Percentiles rank a stretch among this genome's conserved stretches.
These are phyloP conservation scores for Mycena capillaripes DNA, from an alignment of 768 basidiomycete species.

Conservation along the genomic window DNA sequence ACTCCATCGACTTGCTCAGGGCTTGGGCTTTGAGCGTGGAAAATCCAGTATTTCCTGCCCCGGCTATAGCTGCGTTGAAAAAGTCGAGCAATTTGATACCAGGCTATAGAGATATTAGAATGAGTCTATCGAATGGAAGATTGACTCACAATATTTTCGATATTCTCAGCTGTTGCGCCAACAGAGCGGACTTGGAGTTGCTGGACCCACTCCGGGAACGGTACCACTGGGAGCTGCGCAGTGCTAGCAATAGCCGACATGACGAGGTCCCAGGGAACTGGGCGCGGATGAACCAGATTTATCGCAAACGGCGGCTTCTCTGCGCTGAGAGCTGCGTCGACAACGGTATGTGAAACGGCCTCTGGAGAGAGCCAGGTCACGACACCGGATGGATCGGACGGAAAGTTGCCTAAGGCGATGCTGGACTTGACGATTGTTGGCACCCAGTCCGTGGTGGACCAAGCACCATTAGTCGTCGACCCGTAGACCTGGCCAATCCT, in stretches of 20 bases:
- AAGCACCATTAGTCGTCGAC: slow-evolving; percentile 42
- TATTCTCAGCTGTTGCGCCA: slow-evolving; percentile 41
- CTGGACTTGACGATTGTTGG: slow-evolving; percentile 45
- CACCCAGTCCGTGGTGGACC: slow-evolving; percentile 50
- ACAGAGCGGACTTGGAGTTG: slow-evolving; percentile 42
- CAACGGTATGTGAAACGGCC: slow-evolving; percentile 47
- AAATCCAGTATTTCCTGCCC: not conserved
- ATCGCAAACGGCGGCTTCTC: slow-evolving; percentile 40
- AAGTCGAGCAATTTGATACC: slow-evolving; percentile 26
- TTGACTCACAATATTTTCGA: slow-evolving; percentile 48
- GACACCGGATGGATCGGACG: slow-evolving; percentile 32
- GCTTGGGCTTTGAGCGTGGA: slow-evolving; percentile 14
- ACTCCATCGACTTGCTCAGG: not conserved
- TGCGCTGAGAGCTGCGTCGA: slow-evolving; percentile 48
- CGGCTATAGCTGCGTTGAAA: slow-evolving; percentile 3
- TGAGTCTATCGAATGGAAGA: not conserved
- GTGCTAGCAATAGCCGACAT: slow-evolving; percentile 41
- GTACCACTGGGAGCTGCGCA: slow-evolving; percentile 38
- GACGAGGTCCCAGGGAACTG: slow-evolving; percentile 46
- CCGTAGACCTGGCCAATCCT: slow-evolving; percentile 42
- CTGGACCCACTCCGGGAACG: slow-evolving; percentile 47
- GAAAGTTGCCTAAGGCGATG: slow-evolving; percentile 31
- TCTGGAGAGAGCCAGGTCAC: slow-evolving; percentile 55
- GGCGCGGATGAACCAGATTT: slow-evolving; percentile 56
- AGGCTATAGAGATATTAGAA: not conserved